Evolutionary conservation across 73 alveolate genomes (phyloP).

Genomic region (Paramecium biaurelia): DNA sequence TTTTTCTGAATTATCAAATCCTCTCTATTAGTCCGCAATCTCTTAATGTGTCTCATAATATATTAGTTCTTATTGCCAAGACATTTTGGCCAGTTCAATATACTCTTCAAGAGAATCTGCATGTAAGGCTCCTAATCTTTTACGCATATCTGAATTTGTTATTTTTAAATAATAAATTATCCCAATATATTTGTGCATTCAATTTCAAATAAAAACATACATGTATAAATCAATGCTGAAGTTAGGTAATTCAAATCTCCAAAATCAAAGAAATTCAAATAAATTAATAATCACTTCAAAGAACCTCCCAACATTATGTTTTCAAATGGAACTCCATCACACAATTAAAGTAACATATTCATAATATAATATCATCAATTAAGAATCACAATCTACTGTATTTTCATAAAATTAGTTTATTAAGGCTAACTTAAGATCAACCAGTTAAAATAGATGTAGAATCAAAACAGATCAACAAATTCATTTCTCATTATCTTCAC

Average conservation of each 20-base stretch:
- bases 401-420: not conserved
- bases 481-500: not conserved
- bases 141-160: slow-evolving; percentile 35
- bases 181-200: not conserved
- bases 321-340: not conserved
- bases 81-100: not conserved
- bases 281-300: not conserved
- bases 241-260: not conserved
- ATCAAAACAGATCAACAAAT: not conserved
- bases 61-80: not conserved
- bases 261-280: not conserved
- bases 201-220: not conserved
- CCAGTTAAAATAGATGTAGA: not conserved
- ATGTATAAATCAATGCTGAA: not conserved
- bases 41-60: not conserved
- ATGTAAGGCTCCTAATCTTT: slow-evolving; percentile 48
- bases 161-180: slow-evolving; percentile 4
- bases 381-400: not conserved
- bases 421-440: not conserved
- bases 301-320: not conserved
- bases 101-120: slow-evolving; percentile 24
- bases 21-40: not conserved
- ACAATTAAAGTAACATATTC: not conserved
- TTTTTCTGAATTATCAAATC: not conserved
- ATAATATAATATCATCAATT: not conserved